Evolutionary conservation across 805 yeast genomes (phyloP).

Genomic region (Candida xyloterini): DNA sequence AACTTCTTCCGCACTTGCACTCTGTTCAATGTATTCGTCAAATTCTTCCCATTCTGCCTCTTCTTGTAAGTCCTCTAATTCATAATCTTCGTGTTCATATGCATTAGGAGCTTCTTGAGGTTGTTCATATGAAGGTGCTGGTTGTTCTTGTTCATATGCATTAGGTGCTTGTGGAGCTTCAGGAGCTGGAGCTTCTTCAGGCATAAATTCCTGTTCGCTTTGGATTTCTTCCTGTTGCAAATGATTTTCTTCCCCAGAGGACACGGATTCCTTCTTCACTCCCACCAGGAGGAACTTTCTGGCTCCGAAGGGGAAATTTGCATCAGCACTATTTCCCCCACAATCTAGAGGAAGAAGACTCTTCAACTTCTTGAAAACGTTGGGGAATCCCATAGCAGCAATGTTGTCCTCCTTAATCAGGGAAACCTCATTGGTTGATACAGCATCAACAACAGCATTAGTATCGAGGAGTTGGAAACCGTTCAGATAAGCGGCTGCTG

Average conservation of each 20-base stretch:
- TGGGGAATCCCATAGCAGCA: constrained; percentile 29
- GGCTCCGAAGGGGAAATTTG: constrained; percentile 28
- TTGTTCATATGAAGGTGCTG: constrained; percentile 1
- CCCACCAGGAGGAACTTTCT: constrained; percentile 27
- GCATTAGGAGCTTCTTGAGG: not conserved
- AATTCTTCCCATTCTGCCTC: constrained; percentile 2
- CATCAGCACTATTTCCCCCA: constrained; percentile 10
- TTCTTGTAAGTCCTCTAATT: constrained; percentile 4
- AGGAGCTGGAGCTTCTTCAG: too few relatives aligned
- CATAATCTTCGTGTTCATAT: not conserved
- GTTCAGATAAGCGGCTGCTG: constrained; percentile 9
- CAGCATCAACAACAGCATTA: constrained; percentile 2
- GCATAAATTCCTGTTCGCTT: too few relatives aligned
- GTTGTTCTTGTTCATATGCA: too few relatives aligned
- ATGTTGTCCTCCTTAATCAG: constrained; percentile 28
- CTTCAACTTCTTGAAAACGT: constrained; percentile 22
- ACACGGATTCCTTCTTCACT: constrained; percentile 15
- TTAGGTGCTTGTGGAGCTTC: too few relatives aligned
- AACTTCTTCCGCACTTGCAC: not conserved
- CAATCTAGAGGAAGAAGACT: constrained; percentile 12
- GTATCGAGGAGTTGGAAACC: constrained; percentile 17
- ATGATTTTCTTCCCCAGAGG: too few relatives aligned
- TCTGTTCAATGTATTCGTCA: not conserved
- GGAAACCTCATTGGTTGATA: constrained; percentile 9
- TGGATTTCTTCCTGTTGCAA: too few relatives aligned